Conservation (phyloP, 495 filamentous ascomycete genomes). For the Lophiotrema nucula region DNA sequence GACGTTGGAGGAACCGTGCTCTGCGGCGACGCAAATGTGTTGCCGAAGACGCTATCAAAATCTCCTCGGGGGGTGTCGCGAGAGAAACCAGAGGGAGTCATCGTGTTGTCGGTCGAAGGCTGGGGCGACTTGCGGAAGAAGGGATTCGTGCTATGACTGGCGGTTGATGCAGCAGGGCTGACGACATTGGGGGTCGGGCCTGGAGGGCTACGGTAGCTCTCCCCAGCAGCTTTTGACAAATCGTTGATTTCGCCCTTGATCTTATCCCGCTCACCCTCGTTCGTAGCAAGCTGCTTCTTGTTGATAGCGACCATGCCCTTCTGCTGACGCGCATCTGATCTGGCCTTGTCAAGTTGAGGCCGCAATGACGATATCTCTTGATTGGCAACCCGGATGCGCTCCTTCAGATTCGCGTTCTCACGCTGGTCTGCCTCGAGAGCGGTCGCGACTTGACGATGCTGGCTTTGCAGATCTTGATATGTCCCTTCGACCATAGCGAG, state of each 20-base stretch:
- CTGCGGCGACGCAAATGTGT: slow-evolving; percentile 56
- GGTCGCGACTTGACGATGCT: slow-evolving; percentile 71
- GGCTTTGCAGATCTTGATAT: slow-evolving; percentile 78
- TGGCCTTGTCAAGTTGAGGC: slow-evolving; percentile 85
- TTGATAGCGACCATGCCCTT: slow-evolving; percentile 95
- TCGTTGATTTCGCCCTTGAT: slow-evolving; percentile 73
- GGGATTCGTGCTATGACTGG: slow-evolving; percentile 80
- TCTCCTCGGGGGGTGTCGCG: slow-evolving; percentile 58
- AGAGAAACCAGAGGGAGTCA: slow-evolving; percentile 53
- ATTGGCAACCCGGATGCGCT: slow-evolving; percentile 80
- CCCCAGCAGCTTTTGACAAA: slow-evolving; percentile 45
- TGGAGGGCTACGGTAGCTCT: slow-evolving; percentile 29
- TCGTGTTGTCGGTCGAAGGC: slow-evolving; percentile 61
- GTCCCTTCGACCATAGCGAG: slow-evolving; percentile 76
- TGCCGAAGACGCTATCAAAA: slow-evolving; percentile 90
- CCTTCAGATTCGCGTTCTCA: slow-evolving; percentile 82
- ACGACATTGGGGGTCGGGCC: slow-evolving; percentile 47
- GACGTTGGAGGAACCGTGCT: slow-evolving; percentile 49
- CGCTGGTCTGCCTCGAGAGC: slow-evolving; percentile 82
- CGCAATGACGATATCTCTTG: slow-evolving; percentile 76
- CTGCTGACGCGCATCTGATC: slow-evolving; percentile 85
- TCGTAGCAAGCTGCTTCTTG: slow-evolving; percentile 91
- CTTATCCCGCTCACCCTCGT: slow-evolving; percentile 82
- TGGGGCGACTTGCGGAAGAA: slow-evolving; percentile 77
- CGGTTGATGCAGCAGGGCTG: slow-evolving; percentile 71